These are phyloP conservation scores for Insectozyma bohioensis DNA, from an alignment of 1,139 yeast genomes.

Conservation along the genomic window DNA sequence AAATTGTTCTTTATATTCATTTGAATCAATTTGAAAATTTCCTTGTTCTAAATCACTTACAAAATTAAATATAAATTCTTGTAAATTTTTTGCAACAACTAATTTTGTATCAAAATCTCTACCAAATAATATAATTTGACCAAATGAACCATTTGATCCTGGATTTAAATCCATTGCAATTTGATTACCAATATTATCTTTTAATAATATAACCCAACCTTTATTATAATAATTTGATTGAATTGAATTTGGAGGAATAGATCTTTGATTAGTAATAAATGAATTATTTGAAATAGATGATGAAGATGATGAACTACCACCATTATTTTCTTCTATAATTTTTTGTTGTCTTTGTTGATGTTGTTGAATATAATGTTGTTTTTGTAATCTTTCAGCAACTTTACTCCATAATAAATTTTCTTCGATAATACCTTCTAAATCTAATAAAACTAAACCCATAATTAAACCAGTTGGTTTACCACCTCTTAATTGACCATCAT, in stretches of 20 bases:
- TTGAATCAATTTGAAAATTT: constrained; percentile 50
- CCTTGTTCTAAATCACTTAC: constrained; percentile 55
- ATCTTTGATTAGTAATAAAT: constrained; percentile 52
- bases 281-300: constrained; percentile 19
- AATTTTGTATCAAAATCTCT: constrained; percentile 63
- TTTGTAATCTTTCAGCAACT: constrained; percentile 55
- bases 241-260: constrained; percentile 57
- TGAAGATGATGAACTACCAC: constrained; percentile 11
- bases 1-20: constrained; percentile 29
- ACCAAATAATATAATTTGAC: constrained; percentile 63
- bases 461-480: constrained; percentile 75
- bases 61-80: constrained; percentile 51
- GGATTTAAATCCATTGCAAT: constrained; percentile 64
- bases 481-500: constrained; percentile 80
- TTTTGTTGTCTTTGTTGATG: constrained; percentile 26
- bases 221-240: constrained; percentile 56
- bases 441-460: constrained; percentile 69
- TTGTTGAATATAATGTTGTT: constrained; percentile 35
- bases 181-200: constrained; percentile 60
- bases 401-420: constrained; percentile 75
- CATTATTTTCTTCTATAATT: no score
- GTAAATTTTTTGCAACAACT: constrained; percentile 56
- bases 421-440: constrained; percentile 67
- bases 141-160: constrained; percentile 59
- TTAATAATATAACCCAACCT: constrained; percentile 61